Base-by-base conservation (phyloP, 345 rosid species). In the Dipteronia sinensis region DNA sequence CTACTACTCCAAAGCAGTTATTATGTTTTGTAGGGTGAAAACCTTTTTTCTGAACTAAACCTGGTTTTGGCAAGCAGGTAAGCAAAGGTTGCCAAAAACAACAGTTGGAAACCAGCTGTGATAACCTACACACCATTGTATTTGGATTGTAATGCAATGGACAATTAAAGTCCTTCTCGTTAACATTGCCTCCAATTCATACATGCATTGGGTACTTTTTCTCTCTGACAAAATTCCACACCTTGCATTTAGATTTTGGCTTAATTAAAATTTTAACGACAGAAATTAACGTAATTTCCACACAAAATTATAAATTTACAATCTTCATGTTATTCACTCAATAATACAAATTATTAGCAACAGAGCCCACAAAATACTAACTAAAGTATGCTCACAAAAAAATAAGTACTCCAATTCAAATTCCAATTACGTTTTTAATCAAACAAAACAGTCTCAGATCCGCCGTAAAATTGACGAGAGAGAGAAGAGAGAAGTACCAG, bases 401-500 rank as follows among this genome's bases (percentile, higher is more conserved):
- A 62, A n/a, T 27, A 19, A 49, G 10, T 19, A 65, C 46, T 47
- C 27, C 17, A 74, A 47, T 65, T 47, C 3, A 27, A 2, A 19
- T 12, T 29, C 29, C 44, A 6, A 61, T 40, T 20, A 59, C 10
- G 2, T 22, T 56, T 6, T 42, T n/a, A 5, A 74, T 27, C 71
- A 51, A 12, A 19, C 10, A 22, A 67, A 61, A 22, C 12, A 73
- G 47, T 67, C 75, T 58, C 78, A 81, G 87, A 86, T 88, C 88
- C 83, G 55, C 72, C 20, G 49, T 10, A 65, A 65, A 72, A 78
- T 29, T 10, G 15, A 65, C 46, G 69, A 56, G 58, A 49, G 11
- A 68, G 25, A 66, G 63, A 58, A 66, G 38, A 67, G 63, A 56
- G 74, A 79, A 71, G 72, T 78, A 97, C 99, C 98, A 93, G 83